Evolutionary conservation across 139 green algal species (phyloP), one percentile per base, ranked within the genome.

Genomic region (Zygnema cylindricum): DNA sequence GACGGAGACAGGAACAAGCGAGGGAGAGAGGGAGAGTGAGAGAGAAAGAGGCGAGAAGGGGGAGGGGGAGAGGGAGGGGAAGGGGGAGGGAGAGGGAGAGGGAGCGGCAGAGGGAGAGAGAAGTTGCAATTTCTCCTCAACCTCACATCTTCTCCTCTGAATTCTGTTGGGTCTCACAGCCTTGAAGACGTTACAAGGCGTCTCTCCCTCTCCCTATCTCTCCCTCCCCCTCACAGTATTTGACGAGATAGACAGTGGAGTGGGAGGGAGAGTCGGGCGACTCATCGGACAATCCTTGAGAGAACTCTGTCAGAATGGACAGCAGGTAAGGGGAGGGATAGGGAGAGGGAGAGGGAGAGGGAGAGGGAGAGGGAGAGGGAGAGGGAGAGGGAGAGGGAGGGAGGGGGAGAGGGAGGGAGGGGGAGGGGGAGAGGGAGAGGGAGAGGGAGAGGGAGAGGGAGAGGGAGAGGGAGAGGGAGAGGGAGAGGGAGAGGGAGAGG

Each of bases 211-310:
- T 30, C 30, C 57, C 57, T 73, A 25, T 35, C 57, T 25, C 57
- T 73, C 57, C 57, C 30, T 30, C 25, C 57, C 57, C 57, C 30
- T 73, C 57, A 35, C 57, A 73, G 85, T 90, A 23, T 90, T 90
- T 86, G 85, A 90, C 40, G 85, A 90, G 85, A 21, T 90, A 49
- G 85, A 90, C 85, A 90, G 76, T 35, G 85, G 85, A 23, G 76
- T 90, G 22, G 85, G 85, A 25, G 85, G 85, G 36, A 35, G 76
- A 0, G 69, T 90, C 23, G 85, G 77, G 1, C 25, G 32, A 25
- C 76, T 49, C 25, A 35, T 90, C 55, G 85, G 77, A 38, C 23
- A n/a, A 1, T n/a, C 30, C 30, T 77, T 90, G 39, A 76, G 76
- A 36, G 77, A 83, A 30, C 85, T 90, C 22, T 77, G 40, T n/a